Evolutionary conservation across 1,139 yeast genomes (phyloP), one percentile per base, ranked within the genome.

Genomic region (Saccharomyces pastorianus): DNA sequence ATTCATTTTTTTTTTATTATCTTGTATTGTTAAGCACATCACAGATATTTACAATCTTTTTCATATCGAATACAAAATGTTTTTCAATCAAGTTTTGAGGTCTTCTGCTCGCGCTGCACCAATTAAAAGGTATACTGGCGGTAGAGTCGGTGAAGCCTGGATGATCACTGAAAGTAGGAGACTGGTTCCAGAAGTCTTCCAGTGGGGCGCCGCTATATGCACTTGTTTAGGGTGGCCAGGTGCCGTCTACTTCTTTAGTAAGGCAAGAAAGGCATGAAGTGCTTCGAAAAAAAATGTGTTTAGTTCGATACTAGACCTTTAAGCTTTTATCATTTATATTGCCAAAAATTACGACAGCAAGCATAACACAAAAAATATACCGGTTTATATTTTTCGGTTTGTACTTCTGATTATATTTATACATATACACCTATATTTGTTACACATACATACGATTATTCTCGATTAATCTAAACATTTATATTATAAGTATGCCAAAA

Each of bases 151-250:
- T n/a, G 59, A 59, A 32, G 49, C 59, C 9, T 63, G 65, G 62
- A 58, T 58, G n/a, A 41, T 51, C 11, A 51, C 56, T 8, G 69
- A 66, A 52, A 34, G 61, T 32, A 65, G 55, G 54, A 58, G 64
- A 52, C 48, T 61, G 46, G 55, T 52, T 6, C 60, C 59, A n/a
- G 56, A 59, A 7, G 47, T 65, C 5, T 26, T 51, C 6, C 53
- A 55, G 3, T 65, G 66, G 63, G 56, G 59, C 14, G 52, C 58
- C n/a, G 56, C 54, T 31, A 52, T 64, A 49, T 48, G 58, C 23
- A 51, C 52, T 4, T 49, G 60, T 47, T 46, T 66, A 26, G 65
- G 64, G n/a, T 66, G 70, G 70, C 70, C 70, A 47, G 56, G 53
- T 41, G 58, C 58, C 14, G 48, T 61, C 49, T 52, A 52, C 48